Conservation (phyloP, 768 basidiomycete species). For the Macrocybe gigantea region DNA sequence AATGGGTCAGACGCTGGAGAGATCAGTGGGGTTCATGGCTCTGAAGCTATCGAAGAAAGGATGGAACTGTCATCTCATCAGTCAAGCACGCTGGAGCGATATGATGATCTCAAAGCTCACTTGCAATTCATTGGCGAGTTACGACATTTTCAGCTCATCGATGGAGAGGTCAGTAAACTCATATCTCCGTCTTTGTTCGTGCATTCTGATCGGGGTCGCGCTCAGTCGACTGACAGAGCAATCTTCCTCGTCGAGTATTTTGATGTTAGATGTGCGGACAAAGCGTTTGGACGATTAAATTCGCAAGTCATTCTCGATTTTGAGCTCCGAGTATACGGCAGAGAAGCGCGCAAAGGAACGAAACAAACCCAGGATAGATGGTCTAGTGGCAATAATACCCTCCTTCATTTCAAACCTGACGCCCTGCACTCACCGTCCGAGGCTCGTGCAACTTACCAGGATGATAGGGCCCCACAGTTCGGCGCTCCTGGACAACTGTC, state of each 20-base stretch:
- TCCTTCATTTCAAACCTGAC: not conserved
- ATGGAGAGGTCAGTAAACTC: not conserved
- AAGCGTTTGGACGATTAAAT: slow-evolving; percentile 46
- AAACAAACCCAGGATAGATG: not conserved
- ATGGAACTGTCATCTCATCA: not conserved
- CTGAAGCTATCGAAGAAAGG: slow-evolving; percentile 1
- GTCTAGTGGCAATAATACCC: slow-evolving; percentile 1
- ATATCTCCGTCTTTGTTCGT: not conserved
- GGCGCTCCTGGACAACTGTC: slow-evolving; percentile 26
- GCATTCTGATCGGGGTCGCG: not conserved
- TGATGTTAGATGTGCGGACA: slow-evolving; percentile 53
- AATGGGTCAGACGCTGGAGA: slow-evolving; percentile 11
- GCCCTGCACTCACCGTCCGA: too few species aligned
- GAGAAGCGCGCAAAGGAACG: slow-evolving; percentile 9
- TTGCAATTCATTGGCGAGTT: too few species aligned
- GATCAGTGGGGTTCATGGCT: not conserved
- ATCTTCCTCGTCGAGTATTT: slow-evolving; percentile 62
- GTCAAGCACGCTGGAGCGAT: too few species aligned
- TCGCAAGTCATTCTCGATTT: slow-evolving; percentile 45
- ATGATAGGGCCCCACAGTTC: slow-evolving; percentile 12
- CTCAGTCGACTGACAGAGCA: slow-evolving; percentile 15
- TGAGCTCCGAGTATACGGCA: slow-evolving; percentile 38
- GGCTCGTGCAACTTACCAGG: slow-evolving; percentile 6
- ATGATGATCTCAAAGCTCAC: too few species aligned
- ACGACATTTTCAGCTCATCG: too few species aligned